phyloP scores from a whole-genome alignment of 1,284 basidiomycete species.

The Ganoderma resinaceum region DNA sequence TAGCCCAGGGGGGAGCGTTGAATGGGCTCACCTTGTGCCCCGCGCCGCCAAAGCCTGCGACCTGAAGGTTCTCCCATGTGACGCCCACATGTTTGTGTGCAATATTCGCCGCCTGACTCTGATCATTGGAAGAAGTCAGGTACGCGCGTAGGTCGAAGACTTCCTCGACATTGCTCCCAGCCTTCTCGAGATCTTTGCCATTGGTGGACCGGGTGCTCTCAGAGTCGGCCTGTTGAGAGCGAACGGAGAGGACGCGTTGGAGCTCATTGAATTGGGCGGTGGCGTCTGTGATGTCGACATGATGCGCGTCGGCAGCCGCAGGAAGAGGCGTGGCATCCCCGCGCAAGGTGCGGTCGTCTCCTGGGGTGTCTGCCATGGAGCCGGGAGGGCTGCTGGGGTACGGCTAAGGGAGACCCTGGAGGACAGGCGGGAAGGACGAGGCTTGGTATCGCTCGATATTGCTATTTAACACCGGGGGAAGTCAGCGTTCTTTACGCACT shows the following conservation, averaged over 20 bases:
- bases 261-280: constrained; percentile 63
- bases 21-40: constrained; percentile 58
- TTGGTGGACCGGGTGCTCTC: constrained; percentile 30
- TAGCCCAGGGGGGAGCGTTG: background rate
- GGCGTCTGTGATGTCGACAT: constrained; percentile 54
- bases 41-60: constrained; percentile 71
- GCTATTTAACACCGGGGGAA: background rate
- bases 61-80: constrained; percentile 78
- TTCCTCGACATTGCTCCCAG: constrained; percentile 51
- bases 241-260: constrained; percentile 45
- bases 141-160: constrained; percentile 80
- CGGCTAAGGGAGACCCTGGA: constrained; percentile 5
- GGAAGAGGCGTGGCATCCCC: constrained; percentile 26
- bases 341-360: constrained; percentile 40
- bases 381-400: constrained; percentile 3
- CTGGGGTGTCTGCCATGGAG: constrained; percentile 39
- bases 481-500: background rate
- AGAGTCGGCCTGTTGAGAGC: constrained; percentile 26
- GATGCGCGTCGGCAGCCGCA: constrained; percentile 41
- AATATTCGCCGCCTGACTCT: constrained; percentile 75
- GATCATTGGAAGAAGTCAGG: constrained; percentile 72
- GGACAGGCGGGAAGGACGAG: constrained; percentile 8
- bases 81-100: constrained; percentile 87
- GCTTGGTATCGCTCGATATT: background rate
- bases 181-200: constrained; percentile 54